Evolutionary conservation across 2,329 filamentous ascomycete genomes (phyloP).

Genomic region (Alternaria sp.): DNA sequence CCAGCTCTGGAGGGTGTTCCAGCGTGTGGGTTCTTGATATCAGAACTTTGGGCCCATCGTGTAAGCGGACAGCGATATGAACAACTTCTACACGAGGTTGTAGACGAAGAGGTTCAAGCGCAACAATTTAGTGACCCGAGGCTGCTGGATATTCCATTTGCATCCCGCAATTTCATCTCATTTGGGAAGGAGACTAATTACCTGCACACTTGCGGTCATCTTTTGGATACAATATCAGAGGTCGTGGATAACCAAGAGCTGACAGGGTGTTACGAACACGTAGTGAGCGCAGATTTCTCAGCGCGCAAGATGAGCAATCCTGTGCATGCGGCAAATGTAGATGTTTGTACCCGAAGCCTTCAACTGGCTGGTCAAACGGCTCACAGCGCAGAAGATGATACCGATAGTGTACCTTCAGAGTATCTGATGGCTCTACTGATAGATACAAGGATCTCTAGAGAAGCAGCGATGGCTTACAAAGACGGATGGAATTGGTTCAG

Average conservation of each 20-base stretch:
- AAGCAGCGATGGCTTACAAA: background rate
- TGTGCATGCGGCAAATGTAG: background rate
- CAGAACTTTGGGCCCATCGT: rapidly evolving
- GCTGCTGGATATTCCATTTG: rapidly evolving
- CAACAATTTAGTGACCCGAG: rapidly evolving
- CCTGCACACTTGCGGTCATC: background rate
- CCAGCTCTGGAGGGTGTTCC: background rate
- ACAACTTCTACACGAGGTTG: rapidly evolving
- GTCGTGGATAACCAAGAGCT: background rate
- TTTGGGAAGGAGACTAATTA: rapidly evolving
- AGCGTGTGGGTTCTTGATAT: rapidly evolving
- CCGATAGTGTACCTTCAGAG: rapidly evolving
- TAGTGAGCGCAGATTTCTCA: rapidly evolving
- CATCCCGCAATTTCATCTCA: background rate
- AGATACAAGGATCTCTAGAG: background rate
- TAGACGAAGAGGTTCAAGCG: background rate
- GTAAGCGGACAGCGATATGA: rapidly evolving
- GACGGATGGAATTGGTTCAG: background rate
- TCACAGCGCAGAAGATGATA: rapidly evolving
- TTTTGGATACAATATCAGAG: background rate
- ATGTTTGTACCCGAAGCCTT: background rate
- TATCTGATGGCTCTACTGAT: background rate
- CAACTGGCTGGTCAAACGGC: background rate
- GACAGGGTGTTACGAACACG: too few relatives aligned
- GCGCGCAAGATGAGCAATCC: background rate